A percentile compares a stretch with the other conserved stretches of the same genome.
Conservation (phyloP, 164 flowering plant species). For the Chimonanthus salicifolius region DNA sequence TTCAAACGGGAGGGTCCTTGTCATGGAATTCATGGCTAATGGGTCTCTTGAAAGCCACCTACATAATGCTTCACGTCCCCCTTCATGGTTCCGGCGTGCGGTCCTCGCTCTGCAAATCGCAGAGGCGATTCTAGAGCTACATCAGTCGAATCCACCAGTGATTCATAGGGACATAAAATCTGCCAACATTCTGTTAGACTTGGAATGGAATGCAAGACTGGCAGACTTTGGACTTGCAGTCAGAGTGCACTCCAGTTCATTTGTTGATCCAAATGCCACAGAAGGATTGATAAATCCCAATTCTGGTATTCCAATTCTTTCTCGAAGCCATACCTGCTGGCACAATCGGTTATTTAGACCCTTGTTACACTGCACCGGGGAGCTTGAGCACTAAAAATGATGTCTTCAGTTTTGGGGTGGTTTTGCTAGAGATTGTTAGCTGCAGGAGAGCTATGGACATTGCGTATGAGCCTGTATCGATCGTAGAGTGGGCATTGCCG, state of each 20-base stretch:
- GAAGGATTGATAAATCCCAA: background rate
- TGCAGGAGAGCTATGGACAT: conserved; percentile 47
- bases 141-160: conserved; percentile 30
- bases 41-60: conserved; percentile 56
- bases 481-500: conserved; percentile 32
- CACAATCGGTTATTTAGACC: conserved; percentile 74
- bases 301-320: background rate
- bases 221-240: conserved; percentile 68
- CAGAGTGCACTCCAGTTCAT: background rate
- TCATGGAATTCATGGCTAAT: conserved; percentile 64
- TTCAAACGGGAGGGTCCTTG: conserved; percentile 28
- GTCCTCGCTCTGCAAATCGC: conserved; percentile 46
- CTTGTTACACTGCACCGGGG: conserved; percentile 46
- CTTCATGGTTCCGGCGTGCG: conserved; percentile 44
- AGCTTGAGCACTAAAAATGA: conserved; percentile 58
- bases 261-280: background rate
- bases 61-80: conserved; percentile 25
- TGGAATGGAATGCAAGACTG: conserved; percentile 40
- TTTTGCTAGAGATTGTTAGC: conserved; percentile 57
- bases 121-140: conserved; percentile 42
- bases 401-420: conserved; percentile 65
- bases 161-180: conserved; percentile 71
- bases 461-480: conserved; percentile 28
- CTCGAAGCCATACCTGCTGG: conserved; percentile 51
- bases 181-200: conserved; percentile 54